phyloP scores from a whole-genome alignment of 2,329 filamentous ascomycete species.

The Pseudogymnoascus verrucosus region DNA sequence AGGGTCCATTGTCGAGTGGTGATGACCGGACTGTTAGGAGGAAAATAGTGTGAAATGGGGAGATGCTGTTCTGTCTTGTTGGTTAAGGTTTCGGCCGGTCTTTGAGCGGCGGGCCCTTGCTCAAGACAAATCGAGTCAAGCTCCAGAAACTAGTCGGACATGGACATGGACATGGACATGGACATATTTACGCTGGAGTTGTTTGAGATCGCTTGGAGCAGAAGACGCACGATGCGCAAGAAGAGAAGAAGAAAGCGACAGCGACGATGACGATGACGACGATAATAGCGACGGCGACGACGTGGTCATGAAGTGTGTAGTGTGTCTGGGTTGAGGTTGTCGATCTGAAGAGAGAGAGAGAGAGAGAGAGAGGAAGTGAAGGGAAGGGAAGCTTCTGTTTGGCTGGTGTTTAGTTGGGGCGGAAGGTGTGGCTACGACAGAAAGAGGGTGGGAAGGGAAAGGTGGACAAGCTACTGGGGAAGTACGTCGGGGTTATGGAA shows the following conservation, averaged over 20 bases:
- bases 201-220: neutral
- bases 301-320: neutral
- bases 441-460: neutral
- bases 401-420: neutral
- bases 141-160: constrained; percentile 5
- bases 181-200: neutral
- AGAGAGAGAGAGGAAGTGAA: neutral
- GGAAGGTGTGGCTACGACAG: neutral
- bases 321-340: neutral
- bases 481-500: neutral
- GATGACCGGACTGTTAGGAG: neutral
- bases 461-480: neutral
- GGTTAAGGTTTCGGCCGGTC: constrained; percentile 5
- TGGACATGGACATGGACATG: too few relatives aligned
- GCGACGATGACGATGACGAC: neutral
- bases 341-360: constrained; percentile 1
- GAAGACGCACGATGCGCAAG: neutral
- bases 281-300: neutral
- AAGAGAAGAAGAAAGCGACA: neutral
- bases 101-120: neutral
- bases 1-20: constrained; percentile 26
- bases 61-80: neutral
- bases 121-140: constrained; percentile 7
- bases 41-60: constrained; percentile 2
- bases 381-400: constrained; percentile 1